Percentiles rank a stretch among this genome's conserved stretches.
Conservation (phyloP, 2,329 filamentous ascomycete genomes). For the Mariannaea elegans region DNA sequence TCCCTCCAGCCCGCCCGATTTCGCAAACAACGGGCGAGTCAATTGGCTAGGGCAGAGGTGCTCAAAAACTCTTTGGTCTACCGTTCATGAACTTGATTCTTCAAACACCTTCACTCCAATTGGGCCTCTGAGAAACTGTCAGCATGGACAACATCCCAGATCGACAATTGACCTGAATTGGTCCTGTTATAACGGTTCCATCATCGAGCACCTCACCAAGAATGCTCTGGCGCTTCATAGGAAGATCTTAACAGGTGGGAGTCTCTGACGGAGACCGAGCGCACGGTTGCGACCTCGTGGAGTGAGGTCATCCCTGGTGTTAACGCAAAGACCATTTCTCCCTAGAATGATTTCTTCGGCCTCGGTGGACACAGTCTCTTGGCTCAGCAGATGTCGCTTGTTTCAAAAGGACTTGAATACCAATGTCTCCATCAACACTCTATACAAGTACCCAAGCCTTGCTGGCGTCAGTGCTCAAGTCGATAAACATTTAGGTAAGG, state of each 20-base stretch:
- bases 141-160: slow-evolving; percentile 56
- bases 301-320: slow-evolving; percentile 72
- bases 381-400: slow-evolving; percentile 78
- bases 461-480: slow-evolving; percentile 42
- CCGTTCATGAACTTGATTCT: not conserved
- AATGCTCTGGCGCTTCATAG: slow-evolving; percentile 66
- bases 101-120: not conserved
- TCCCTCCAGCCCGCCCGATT: not conserved
- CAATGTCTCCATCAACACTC: slow-evolving; percentile 44
- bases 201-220: slow-evolving; percentile 72
- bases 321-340: slow-evolving; percentile 72
- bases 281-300: slow-evolving; percentile 69
- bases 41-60: not conserved
- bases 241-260: slow-evolving; percentile 63
- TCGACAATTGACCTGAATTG: slow-evolving; percentile 73
- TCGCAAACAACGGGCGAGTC: not conserved
- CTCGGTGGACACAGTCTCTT: slow-evolving; percentile 57
- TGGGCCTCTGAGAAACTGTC: not conserved
- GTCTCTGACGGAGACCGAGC: slow-evolving; percentile 45
- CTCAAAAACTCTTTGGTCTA: not conserved
- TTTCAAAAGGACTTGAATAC: slow-evolving; percentile 47
- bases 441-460: slow-evolving; percentile 45
- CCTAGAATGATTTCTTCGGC: slow-evolving; percentile 51
- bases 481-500: slow-evolving; percentile 39
- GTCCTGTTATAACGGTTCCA: slow-evolving; percentile 70